Evolutionary conservation across 495 filamentous ascomycete species (phyloP), one percentile per base, ranked within the genome.

Genomic region (Trichoderma erinaceum): DNA sequence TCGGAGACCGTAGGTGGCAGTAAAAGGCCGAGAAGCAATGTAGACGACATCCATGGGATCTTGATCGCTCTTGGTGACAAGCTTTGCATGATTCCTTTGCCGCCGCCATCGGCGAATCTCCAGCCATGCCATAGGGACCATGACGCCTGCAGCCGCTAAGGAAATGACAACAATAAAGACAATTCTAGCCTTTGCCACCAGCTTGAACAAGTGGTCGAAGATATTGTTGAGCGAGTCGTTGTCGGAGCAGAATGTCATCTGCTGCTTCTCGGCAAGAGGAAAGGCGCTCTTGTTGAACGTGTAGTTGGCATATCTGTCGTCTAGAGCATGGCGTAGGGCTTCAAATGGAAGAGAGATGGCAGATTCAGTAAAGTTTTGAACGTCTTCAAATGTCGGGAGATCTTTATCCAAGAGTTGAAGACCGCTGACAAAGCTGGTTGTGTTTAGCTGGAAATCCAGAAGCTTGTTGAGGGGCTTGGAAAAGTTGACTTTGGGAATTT

Each of bases 41-140:
- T 97, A 94, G 64, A 97, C 85, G 23, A 94, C 88, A 75, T 98
- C 96, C 84, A 97, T 87, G 2, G 90, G 87, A 70, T 97, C 93
- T 67, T 76, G 81, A 13, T 85, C 83, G 25, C 88, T 78, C 66
- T 88, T 84, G 63, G 81, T 82, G 63, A 97, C 82, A 29, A 92
- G 80, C 63, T 84, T 78, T 16, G 91, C 84, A 41, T 89, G 88
- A 68, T 88, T 76, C 74, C 88, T 85, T 83, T 90, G 89, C 10
- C 80, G 82, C 41, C 86, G 86, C 87, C 88, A 98, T 44, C 89
- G 86, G 50, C 88, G 86, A 66, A 93, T 87, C 76, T 99, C 96
- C 3, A 89, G 78, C 70, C 83, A 94, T 32, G 87, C 89, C 86
- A 94, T 89, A 0, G 90, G 88, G 38, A 94, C 70, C 70, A 90